A percentile compares a stretch with the other conserved stretches of the same genome.
These are phyloP conservation scores for Avena atlantica DNA, from an alignment of 176 grass and related monocot genomes.

Conservation along the genomic window DNA sequence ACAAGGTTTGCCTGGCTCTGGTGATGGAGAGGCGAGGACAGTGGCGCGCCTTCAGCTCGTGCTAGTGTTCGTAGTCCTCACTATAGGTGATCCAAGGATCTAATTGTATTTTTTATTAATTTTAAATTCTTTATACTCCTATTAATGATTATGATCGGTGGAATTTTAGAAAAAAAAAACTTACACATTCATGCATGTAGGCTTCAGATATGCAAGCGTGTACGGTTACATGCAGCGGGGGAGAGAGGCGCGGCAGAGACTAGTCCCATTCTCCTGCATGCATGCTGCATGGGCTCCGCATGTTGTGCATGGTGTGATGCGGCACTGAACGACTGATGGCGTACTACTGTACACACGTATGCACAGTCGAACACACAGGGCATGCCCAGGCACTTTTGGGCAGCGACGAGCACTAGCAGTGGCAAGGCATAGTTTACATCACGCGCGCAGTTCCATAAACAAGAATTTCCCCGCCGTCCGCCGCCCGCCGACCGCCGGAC, in stretches of 20 bases:
- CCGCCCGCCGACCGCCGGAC: not conserved
- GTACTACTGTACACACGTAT: not conserved
- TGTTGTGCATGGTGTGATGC: not conserved
- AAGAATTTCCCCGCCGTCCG: not conserved
- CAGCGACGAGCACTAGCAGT: slow-evolving; percentile 23
- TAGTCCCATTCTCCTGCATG: not conserved
- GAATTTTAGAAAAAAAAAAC: too few relatives aligned
- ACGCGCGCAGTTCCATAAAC: slow-evolving; percentile 18
- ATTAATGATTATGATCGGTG: too few relatives aligned
- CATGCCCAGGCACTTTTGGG: not conserved
- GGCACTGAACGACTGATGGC: not conserved
- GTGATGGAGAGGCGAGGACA: too few relatives aligned
- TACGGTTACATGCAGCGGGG: too few relatives aligned
- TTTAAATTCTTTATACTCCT: too few relatives aligned
- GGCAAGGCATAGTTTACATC: slow-evolving; percentile 23
- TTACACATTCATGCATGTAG: too few relatives aligned
- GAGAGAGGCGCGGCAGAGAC: not conserved
- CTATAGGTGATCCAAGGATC: too few relatives aligned
- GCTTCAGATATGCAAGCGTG: too few relatives aligned
- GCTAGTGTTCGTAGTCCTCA: too few relatives aligned
- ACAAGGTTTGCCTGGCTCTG: too few relatives aligned
- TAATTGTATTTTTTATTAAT: too few relatives aligned
- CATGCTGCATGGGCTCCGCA: not conserved
- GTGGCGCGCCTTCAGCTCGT: too few relatives aligned
- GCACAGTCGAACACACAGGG: not conserved